Evolutionary conservation across 108 stramenopile genomes (phyloP).

Genomic region (Pseudonitzschia multistriata): DNA sequence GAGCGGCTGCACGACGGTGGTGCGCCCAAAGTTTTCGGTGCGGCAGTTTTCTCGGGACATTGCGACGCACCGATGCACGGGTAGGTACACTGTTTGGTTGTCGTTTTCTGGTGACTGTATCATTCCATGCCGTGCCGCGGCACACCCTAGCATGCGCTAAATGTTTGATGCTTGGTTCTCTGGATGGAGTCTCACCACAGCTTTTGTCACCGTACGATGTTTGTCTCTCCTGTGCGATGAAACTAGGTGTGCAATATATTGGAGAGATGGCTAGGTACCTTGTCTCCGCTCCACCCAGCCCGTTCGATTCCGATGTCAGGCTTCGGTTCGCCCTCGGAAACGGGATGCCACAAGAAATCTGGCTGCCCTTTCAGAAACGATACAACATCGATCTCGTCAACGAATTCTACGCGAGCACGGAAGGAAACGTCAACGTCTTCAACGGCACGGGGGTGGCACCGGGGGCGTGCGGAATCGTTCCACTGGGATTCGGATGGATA

Average conservation of each 20-base stretch:
- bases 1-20: conserved; percentile 3
- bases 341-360: conserved; percentile 21
- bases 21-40: conserved; percentile 19
- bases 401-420: conserved; percentile 22
- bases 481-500: conserved; percentile 14
- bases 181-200: too few relatives aligned
- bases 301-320: neutral
- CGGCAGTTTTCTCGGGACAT: conserved; percentile 15
- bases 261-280: conserved; percentile 27
- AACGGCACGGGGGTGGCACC: conserved; percentile 21
- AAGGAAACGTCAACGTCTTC: conserved; percentile 24
- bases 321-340: conserved; percentile 25
- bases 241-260: conserved; percentile 17
- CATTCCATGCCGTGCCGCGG: neutral
- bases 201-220: too few relatives aligned
- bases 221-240: too few relatives aligned
- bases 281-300: conserved; percentile 6
- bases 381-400: conserved; percentile 16
- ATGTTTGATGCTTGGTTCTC: too few relatives aligned
- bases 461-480: conserved; percentile 23
- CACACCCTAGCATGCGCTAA: too few relatives aligned
- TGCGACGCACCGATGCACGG: conserved; percentile 1
- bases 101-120: too few relatives aligned
- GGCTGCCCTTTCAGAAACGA: conserved; percentile 12
- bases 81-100: neutral